A percentile compares a stretch with the other conserved stretches of the same genome.
These are phyloP conservation scores for Zygnema circumcarinatum DNA, from an alignment of 139 green algal species.

Conservation along the genomic window DNA sequence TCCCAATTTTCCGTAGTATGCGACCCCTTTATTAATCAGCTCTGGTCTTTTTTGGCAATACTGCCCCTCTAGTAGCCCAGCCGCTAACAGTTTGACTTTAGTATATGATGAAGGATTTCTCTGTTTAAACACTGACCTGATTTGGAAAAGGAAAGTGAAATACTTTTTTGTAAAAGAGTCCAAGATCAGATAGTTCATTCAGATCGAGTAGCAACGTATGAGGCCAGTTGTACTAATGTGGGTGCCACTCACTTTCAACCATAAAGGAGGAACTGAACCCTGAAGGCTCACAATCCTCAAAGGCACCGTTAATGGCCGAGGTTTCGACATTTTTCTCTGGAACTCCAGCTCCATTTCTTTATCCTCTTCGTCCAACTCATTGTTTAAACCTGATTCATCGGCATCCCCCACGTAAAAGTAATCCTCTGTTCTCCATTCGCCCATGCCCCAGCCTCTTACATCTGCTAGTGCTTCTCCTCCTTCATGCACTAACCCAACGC, in stretches of 20 bases:
- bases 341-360: not conserved
- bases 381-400: not conserved
- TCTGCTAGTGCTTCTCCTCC: not conserved
- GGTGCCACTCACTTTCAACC: slow-evolving; percentile 23
- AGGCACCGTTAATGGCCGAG: slow-evolving; percentile 19
- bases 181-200: not conserved
- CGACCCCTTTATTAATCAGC: too few relatives aligned
- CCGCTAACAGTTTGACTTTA: too few relatives aligned
- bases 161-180: not conserved
- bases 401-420: not conserved
- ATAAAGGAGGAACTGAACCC: slow-evolving; percentile 32
- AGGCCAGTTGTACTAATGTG: not conserved
- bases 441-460: not conserved
- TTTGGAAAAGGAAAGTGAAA: not conserved
- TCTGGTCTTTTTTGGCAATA: too few relatives aligned
- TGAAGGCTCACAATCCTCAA: slow-evolving; percentile 14
- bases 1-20: too few relatives aligned
- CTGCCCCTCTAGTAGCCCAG: too few relatives aligned
- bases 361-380: not conserved
- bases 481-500: not conserved
- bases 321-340: not conserved
- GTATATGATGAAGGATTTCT: not conserved
- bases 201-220: not conserved
- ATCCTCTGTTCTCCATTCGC: not conserved
- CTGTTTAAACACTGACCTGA: not conserved